Percentiles rank a stretch among this genome's conserved stretches.
Evolutionary conservation across 2,329 filamentous ascomycete species (phyloP).

Genomic region (Trichoderma sp.): DNA sequence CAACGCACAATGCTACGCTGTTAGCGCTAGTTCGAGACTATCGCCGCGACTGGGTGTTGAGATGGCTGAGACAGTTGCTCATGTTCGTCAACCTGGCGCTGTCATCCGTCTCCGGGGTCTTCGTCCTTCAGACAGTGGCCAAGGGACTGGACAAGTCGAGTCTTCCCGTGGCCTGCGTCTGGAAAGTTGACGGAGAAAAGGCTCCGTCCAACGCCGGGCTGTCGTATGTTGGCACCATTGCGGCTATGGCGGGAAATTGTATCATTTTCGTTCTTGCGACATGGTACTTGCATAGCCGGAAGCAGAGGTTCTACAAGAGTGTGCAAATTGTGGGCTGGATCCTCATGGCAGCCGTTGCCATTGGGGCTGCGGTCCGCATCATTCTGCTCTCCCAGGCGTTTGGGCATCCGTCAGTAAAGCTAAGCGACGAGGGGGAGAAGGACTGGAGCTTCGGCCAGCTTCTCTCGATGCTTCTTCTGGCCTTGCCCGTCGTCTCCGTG

Average conservation of each 20-base stretch:
- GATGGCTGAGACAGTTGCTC: slow-evolving; percentile 62
- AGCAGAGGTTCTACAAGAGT: slow-evolving; percentile 51
- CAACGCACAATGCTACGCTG: slow-evolving; percentile 62
- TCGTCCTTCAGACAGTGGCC: slow-evolving; percentile 53
- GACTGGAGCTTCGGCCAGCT: slow-evolving; percentile 63
- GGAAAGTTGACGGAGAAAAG: slow-evolving; percentile 42
- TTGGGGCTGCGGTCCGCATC: slow-evolving; percentile 57
- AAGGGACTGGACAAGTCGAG: slow-evolving; percentile 49
- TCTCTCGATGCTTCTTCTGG: slow-evolving; percentile 55
- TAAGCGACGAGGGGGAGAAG: slow-evolving; percentile 52
- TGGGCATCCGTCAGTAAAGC: slow-evolving; percentile 46
- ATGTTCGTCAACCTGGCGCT: slow-evolving; percentile 64
- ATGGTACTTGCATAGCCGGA: slow-evolving; percentile 60
- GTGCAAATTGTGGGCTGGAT: slow-evolving; percentile 53
- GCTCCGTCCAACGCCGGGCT: slow-evolving; percentile 39
- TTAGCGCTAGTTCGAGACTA: slow-evolving; percentile 65
- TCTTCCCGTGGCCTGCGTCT: slow-evolving; percentile 60
- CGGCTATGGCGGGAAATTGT: slow-evolving; percentile 56
- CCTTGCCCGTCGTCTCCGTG: slow-evolving; percentile 57
- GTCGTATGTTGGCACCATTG: slow-evolving; percentile 57
- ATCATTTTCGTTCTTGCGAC: slow-evolving; percentile 58
- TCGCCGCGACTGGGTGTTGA: slow-evolving; percentile 62
- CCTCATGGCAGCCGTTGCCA: slow-evolving; percentile 55
- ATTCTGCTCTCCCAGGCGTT: slow-evolving; percentile 60
- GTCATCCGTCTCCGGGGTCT: slow-evolving; percentile 53